Evolutionary conservation across 257 asterid species (phyloP), one percentile per base, ranked within the genome.

Genomic region (Euphrasia confusa): DNA sequence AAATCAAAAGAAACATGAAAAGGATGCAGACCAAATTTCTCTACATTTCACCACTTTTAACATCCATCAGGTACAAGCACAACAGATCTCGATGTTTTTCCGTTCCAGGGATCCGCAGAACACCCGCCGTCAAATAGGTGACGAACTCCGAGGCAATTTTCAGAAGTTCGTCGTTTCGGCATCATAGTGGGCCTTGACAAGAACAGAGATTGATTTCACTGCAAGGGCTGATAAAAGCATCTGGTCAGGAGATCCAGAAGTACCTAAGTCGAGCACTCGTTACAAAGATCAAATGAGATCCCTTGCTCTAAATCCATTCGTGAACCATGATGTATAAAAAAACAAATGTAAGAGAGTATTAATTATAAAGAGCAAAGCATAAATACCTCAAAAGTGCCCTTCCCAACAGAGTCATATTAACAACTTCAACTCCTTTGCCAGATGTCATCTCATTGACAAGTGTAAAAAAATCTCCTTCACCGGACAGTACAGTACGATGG

Each of bases 331-430:
- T 1, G 40, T 9, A 35, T 35, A 5, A 1, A 35, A 5, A 35
- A 7, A 35, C 0, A 30, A 30, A 1, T 30, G 33, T 30, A 30
- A 2, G 33, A 30, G 33, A 6, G 24, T 21, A 21, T 21, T 21
- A 21, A 37, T 37, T 37, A 37, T 37, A 37, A 37, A 8, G 42
- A 37, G 42, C 42, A 37, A 37, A 37, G 42, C 12, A 37, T 35
- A 9, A 7, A 37, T 37, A 37, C 42, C 42, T 37, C 42, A 37
- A 93, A 89, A 21, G 97, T 93, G 75, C 87, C 99, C 73, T 87
- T 93, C 17, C 99, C 99, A 70, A 93, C 97, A 33, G 99, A 93
- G 75, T 93, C 99, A 73, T 93, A 93, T n/a, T 27, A 3, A 27
- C 30, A 27, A 27, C 30, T 27, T 27, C 30, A 27, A 27, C 30